Evolutionary conservation across 345 rosid genomes (phyloP), one percentile per base, ranked within the genome.

Genomic region (Aquilaria malaccensis): DNA sequence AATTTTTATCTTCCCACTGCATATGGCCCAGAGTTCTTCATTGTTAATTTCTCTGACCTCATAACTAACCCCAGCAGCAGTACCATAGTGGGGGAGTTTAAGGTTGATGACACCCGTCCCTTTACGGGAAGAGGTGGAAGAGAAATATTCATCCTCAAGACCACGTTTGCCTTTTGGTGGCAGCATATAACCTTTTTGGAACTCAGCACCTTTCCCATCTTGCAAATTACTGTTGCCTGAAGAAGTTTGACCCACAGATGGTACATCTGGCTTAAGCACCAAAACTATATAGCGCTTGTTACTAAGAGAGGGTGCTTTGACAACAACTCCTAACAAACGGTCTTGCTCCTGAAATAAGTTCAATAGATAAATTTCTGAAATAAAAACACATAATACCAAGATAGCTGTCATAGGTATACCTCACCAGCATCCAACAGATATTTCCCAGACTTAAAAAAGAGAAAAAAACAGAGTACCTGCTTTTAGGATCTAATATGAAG

Each of bases 281-380:
- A 87, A 75, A 48, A 90, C 86, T 41, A 90, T 80, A 70, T 72
- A 78, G 68, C 84, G 95, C 60, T 77, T 85, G 70, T 78, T 68
- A 61, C 60, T 71, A 62, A 56, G 50, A 59, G 86, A 65, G 71
- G 79, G 60, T 67, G 76, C 67, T 83, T 81, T 85, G 70, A 93
- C 70, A 57, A 90, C 80, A 55, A 83, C 95, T 75, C 99, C 99
- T 41, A 93, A 90, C 59, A 87, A 83, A 76, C 85, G 90, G 68
- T 87, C 96, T 72, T 79, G 83, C 47, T 59, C 87, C 90, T 87
- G 92, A 52, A 60, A 59, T 62, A 70, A 55, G 45, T 61, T n/a
- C 66, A 65, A 59, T 33, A 59, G 47, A 75, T 6, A 62, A 61
- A 22, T 45, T 61, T 67, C 13, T 3, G 43, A 37, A 9, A 37